A percentile compares a stretch with the other conserved stretches of the same genome.
Conservation (phyloP, 306 rosid species). For the Luffa aegyptiaca region DNA sequence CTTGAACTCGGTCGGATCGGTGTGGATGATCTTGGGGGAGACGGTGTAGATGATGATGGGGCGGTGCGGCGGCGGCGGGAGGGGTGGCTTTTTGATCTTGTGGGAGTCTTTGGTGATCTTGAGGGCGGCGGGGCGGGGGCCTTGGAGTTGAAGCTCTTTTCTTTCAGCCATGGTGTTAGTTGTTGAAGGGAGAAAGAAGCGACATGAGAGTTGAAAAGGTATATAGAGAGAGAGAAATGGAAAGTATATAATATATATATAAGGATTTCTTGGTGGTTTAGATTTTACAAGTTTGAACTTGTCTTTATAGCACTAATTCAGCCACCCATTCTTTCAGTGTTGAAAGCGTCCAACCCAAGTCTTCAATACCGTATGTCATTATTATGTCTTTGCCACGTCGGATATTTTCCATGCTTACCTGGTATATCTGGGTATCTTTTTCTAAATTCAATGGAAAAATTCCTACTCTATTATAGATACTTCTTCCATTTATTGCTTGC, state of each 20-base stretch:
- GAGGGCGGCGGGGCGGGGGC: conserved; percentile 10
- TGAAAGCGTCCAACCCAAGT: neutral
- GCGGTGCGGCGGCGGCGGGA: neutral
- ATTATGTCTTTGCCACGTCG: neutral
- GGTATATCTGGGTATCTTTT: neutral
- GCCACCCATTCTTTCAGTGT: neutral
- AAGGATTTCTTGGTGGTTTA: neutral
- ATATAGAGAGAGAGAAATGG: neutral
- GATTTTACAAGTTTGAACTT: neutral
- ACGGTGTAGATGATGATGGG: conserved; percentile 8
- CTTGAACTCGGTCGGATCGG: neutral
- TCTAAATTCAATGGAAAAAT: too few relatives aligned
- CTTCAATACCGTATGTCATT: neutral
- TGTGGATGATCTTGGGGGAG: conserved; percentile 12
- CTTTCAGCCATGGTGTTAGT: neutral
- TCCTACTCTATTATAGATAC: too few relatives aligned
- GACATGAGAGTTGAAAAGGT: neutral
- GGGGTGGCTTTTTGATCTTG: neutral
- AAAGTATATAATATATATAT: neutral
- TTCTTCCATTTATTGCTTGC: too few relatives aligned
- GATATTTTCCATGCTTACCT: neutral
- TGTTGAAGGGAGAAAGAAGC: neutral
- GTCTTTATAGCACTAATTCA: neutral
- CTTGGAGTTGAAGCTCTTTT: conserved; percentile 2
- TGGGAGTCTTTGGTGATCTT: neutral